Evolutionary conservation across 768 basidiomycete species (phyloP), one percentile per base, ranked within the genome.

Genomic region (Mycena latifolia): DNA sequence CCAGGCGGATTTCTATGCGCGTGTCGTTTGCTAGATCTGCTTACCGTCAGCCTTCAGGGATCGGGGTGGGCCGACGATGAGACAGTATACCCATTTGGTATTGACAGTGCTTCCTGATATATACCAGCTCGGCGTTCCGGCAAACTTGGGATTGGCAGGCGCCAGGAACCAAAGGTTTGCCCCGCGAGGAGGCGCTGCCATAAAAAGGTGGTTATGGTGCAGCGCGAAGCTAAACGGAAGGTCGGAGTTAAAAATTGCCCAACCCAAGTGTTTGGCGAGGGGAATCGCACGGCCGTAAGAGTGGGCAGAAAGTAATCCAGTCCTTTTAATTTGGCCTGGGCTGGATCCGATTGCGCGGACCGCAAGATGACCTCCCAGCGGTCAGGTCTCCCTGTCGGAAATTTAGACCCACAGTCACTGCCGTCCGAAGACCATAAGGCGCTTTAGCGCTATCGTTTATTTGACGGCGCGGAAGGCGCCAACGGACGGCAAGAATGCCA

Each of bases 191-290:
- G 54, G 60, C 47, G 45, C 54, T 57, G 60, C 55, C 48, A 48
- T 48, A 56, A 62, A 53, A 67, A 63, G 61, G 66, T 67, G 66
- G 66, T 51, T 53, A 54, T 61, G 63, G 46, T 25, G 61, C 46
- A 33, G 56, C 31, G n/a, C 20, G 56, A 62, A 67, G 66, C 51
- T 59, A 67, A 63, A 58, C 43, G 33, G 65, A 61, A 22, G n/a
- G 60, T 31, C 51, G n/a, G 59, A 47, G 59, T 53, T 61, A 61
- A 53, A n/a, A 41, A 47, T 61, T 52, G 52, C 51, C 20, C 17
- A 6, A 62, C 66, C 60, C 66, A 63, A 60, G 12, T 5, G 43
- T 53, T 62, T 62, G 65, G 65, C 65, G 60, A 61, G 31, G 37
- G 24, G 39, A 14, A 39, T 57, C 56, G 51, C 61, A 63, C 61